Percentiles rank a stretch among this genome's conserved stretches.
Evolutionary conservation across 2,329 filamentous ascomycete genomes (phyloP).

Genomic region (Penicillium sclerotigenum): DNA sequence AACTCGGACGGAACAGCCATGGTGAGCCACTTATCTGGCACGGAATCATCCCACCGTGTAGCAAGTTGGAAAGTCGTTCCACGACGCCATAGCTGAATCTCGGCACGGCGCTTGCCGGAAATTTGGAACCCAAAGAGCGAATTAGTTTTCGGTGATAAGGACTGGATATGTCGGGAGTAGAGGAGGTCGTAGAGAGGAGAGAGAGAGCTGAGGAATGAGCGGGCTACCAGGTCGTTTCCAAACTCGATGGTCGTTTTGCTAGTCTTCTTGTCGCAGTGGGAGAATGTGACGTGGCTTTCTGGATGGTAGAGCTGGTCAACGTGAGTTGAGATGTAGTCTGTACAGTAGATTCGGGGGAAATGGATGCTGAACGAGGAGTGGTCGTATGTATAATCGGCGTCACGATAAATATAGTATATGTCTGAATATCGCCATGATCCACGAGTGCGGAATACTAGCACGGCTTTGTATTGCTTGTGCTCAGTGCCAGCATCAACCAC

Average conservation of each 20-base stretch:
- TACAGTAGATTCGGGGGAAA: slow-evolving; percentile 26
- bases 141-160: slow-evolving; percentile 27
- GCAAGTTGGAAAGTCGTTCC: slow-evolving; percentile 25
- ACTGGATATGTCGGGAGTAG: slow-evolving; percentile 28
- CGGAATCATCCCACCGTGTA: slow-evolving; percentile 27
- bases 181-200: slow-evolving; percentile 26
- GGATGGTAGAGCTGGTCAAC: slow-evolving; percentile 29
- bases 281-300: slow-evolving; percentile 25
- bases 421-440: slow-evolving; percentile 27
- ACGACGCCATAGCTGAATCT: slow-evolving; percentile 32
- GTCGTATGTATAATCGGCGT: slow-evolving; percentile 29
- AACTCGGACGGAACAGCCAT: slow-evolving; percentile 19
- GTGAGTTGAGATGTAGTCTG: slow-evolving; percentile 33
- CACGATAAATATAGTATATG: slow-evolving; percentile 30
- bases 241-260: slow-evolving; percentile 21
- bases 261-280: slow-evolving; percentile 30
- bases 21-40: slow-evolving; percentile 31
- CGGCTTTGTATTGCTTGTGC: slow-evolving; percentile 33
- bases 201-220: slow-evolving; percentile 29
- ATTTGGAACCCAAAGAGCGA: slow-evolving; percentile 22
- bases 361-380: slow-evolving; percentile 23
- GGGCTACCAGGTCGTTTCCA: slow-evolving; percentile 16
- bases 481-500: slow-evolving; percentile 26
- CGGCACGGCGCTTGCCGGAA: slow-evolving; percentile 27
- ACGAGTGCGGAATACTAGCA: slow-evolving; percentile 21